Percentiles rank a stretch among this genome's conserved stretches.
Evolutionary conservation across 2,329 filamentous ascomycete genomes (phyloP).

Genomic region (Sphaerulina vaccinii): DNA sequence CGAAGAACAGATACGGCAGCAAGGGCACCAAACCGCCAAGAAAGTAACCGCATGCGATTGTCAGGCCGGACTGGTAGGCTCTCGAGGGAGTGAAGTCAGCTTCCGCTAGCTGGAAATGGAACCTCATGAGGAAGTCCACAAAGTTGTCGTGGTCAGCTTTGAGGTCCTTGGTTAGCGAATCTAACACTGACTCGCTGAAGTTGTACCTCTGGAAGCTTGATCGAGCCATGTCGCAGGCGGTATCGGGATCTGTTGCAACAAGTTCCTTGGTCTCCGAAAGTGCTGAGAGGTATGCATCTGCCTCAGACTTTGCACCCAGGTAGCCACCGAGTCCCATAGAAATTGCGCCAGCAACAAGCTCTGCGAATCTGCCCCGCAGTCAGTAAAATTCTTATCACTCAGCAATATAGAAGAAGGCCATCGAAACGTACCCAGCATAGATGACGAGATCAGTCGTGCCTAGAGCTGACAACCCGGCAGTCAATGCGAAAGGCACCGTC

Average conservation of each 20-base stretch:
- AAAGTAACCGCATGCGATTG: slow-evolving; percentile 68
- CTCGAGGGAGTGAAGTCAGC: slow-evolving; percentile 44
- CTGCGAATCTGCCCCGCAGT: slow-evolving; percentile 32
- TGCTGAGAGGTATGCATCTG: slow-evolving; percentile 50
- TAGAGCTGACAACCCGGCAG: slow-evolving; percentile 43
- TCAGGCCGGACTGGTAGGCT: slow-evolving; percentile 57
- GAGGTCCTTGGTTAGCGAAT: slow-evolving; percentile 23
- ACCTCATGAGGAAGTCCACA: slow-evolving; percentile 49
- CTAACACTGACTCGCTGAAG: slow-evolving; percentile 38
- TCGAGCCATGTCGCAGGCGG: slow-evolving; percentile 42
- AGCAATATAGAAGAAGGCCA: neutral
- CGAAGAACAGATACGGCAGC: slow-evolving; percentile 64
- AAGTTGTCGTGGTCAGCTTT: slow-evolving; percentile 34
- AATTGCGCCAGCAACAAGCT: slow-evolving; percentile 44
- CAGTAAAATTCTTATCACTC: neutral
- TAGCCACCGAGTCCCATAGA: slow-evolving; percentile 46
- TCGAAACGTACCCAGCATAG: slow-evolving; percentile 34
- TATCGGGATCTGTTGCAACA: slow-evolving; percentile 40
- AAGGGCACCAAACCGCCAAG: slow-evolving; percentile 70
- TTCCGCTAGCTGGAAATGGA: slow-evolving; percentile 48
- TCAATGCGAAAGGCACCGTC: slow-evolving; percentile 44
- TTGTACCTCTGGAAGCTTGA: slow-evolving; percentile 44
- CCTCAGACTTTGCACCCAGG: slow-evolving; percentile 51
- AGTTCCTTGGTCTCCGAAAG: slow-evolving; percentile 45
- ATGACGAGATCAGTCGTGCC: slow-evolving; percentile 42